Conservation (phyloP, 768 basidiomycete species). For the Dentipellis sp. region DNA sequence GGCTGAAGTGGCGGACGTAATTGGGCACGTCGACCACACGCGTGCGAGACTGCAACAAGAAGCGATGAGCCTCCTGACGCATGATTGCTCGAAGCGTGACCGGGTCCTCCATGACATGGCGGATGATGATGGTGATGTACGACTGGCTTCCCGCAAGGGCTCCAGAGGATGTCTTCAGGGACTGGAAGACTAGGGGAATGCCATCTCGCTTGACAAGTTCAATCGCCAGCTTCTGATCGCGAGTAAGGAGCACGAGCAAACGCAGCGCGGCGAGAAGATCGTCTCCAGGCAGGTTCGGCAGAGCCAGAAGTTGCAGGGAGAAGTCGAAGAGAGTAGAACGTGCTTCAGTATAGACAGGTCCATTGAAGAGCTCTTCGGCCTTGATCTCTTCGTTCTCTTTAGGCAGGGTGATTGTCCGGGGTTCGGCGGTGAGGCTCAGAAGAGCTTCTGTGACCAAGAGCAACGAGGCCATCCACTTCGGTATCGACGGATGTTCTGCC, state of each 20-base stretch:
- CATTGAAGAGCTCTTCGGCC: slow-evolving; percentile 41
- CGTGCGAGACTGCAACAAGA: slow-evolving; percentile 65
- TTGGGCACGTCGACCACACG: slow-evolving; percentile 57
- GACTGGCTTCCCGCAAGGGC: slow-evolving; percentile 58
- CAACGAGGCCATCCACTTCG: slow-evolving; percentile 84
- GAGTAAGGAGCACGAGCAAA: slow-evolving; percentile 76
- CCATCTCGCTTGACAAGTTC: slow-evolving; percentile 65
- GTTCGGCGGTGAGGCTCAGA: slow-evolving; percentile 67
- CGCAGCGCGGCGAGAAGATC: slow-evolving; percentile 77
- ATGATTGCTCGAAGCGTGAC: slow-evolving; percentile 60
- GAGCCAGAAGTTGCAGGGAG: slow-evolving; percentile 59
- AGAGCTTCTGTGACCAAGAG: slow-evolving; percentile 82
- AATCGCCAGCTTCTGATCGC: slow-evolving; percentile 53
- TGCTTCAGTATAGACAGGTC: slow-evolving; percentile 54
- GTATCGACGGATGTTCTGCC: slow-evolving; percentile 45
- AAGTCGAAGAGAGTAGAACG: slow-evolving; percentile 66
- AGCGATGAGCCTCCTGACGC: slow-evolving; percentile 74
- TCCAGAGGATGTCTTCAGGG: slow-evolving; percentile 48
- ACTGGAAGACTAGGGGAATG: slow-evolving; percentile 51
- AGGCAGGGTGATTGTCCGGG: slow-evolving; percentile 53
- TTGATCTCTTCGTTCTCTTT: slow-evolving; percentile 60
- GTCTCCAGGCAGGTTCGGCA: slow-evolving; percentile 61
- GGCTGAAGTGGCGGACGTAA: slow-evolving; percentile 69
- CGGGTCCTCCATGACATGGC: slow-evolving; percentile 82
- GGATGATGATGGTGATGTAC: slow-evolving; percentile 81